phyloP scores from a whole-genome alignment of 2,329 filamentous ascomycete genomes.

The Penicillium sp. region DNA sequence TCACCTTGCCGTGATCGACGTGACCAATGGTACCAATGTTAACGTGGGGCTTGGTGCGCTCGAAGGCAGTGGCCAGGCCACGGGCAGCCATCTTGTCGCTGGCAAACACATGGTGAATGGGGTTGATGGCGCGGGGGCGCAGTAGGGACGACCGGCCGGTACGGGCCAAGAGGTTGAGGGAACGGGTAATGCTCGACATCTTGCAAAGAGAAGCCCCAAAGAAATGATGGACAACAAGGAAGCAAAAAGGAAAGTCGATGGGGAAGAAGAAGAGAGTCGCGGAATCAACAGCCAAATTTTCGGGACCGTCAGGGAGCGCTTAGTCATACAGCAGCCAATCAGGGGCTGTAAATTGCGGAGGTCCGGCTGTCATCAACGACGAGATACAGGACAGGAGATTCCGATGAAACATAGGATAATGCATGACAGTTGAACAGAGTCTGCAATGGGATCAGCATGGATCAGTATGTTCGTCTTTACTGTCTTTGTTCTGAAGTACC shows the following conservation, averaged over 20 bases:
- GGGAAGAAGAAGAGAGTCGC: slow-evolving; percentile 28
- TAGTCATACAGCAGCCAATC: slow-evolving; percentile 47
- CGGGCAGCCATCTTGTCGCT: slow-evolving; percentile 52
- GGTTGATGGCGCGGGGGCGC: slow-evolving; percentile 70
- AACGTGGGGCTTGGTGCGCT: slow-evolving; percentile 94
- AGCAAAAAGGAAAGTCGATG: slow-evolving; percentile 34
- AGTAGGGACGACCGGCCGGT: slow-evolving; percentile 76
- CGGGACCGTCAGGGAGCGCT: slow-evolving; percentile 33
- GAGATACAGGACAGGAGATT: background rate
- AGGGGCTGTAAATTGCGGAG: slow-evolving; percentile 36
- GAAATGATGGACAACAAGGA: slow-evolving; percentile 35
- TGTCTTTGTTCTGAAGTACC: too few species aligned
- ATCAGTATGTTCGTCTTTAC: background rate
- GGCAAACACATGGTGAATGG: slow-evolving; percentile 65
- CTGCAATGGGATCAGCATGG: too few species aligned
- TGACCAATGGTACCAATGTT: slow-evolving; percentile 99
- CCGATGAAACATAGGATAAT: background rate
- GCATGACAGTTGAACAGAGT: too few species aligned
- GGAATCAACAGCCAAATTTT: slow-evolving; percentile 43
- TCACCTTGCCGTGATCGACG: slow-evolving; percentile 99
- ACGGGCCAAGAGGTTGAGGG: slow-evolving; percentile 77
- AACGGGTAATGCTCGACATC: slow-evolving; percentile 82
- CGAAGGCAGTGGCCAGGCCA: slow-evolving; percentile 68
- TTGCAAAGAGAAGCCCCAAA: slow-evolving; percentile 48
- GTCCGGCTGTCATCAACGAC: slow-evolving; percentile 13